These are phyloP conservation scores for Cucurbitaria berberidis DNA, from an alignment of 2,329 filamentous ascomycete genomes.

Conservation along the genomic window DNA sequence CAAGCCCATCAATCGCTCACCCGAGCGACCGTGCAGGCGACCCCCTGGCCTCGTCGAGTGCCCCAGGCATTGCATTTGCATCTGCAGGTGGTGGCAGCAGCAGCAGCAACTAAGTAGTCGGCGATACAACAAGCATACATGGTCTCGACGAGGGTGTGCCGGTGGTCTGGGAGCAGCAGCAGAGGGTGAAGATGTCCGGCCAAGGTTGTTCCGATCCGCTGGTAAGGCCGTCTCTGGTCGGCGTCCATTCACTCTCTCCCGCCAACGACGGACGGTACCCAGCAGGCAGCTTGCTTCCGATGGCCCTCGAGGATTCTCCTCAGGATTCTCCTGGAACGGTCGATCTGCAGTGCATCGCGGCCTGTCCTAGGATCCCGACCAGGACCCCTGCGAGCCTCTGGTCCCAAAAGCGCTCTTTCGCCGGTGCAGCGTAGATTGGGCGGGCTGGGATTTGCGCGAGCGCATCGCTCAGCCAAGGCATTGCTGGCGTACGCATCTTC, in stretches of 20 bases:
- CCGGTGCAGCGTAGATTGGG: constrained; percentile 48
- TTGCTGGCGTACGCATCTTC: constrained; percentile 41
- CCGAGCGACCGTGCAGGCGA: constrained; percentile 19
- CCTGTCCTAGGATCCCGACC: constrained; percentile 45
- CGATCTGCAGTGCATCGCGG: constrained; percentile 51
- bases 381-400: constrained; percentile 28
- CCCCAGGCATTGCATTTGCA: constrained; percentile 19
- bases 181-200: constrained; percentile 11
- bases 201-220: constrained; percentile 28
- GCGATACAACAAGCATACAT: too few relatives aligned
- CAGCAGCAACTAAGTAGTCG: constrained; percentile 11
- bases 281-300: constrained; percentile 38
- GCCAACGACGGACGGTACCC: too few relatives aligned
- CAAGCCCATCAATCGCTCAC: constrained; percentile 38
- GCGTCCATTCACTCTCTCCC: constrained; percentile 10
- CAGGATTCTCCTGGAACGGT: constrained; percentile 36
- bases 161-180: constrained; percentile 14
- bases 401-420: constrained; percentile 49
- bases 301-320: constrained; percentile 23
- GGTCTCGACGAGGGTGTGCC: neutral
- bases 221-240: constrained; percentile 12
- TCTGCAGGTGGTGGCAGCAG: constrained; percentile 8
- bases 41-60: constrained; percentile 2
- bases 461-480: constrained; percentile 47
- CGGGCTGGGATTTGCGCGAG: constrained; percentile 39